phyloP scores from a whole-genome alignment of 106 monocot species.

The Platanthera guangdongensis region DNA sequence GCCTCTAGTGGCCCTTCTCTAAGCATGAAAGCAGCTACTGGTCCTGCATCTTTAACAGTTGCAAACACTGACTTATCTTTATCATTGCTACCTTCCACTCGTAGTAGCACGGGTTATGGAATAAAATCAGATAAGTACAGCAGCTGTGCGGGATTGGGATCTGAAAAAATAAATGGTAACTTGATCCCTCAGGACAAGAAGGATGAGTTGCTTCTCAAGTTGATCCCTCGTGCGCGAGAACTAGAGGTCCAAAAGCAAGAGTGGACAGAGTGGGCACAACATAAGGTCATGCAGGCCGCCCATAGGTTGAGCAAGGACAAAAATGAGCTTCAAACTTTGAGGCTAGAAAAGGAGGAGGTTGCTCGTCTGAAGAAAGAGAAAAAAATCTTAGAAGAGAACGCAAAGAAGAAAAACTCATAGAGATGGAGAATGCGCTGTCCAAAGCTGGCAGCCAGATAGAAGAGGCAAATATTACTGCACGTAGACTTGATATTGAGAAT shows the following conservation, averaged over 20 bases:
- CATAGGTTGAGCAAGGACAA: conserved; percentile 64
- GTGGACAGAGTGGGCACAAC: conserved; percentile 83
- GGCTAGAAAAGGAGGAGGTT: conserved; percentile 72
- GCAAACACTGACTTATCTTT: conserved; percentile 67
- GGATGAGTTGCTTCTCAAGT: conserved; percentile 50
- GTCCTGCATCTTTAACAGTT: conserved; percentile 14
- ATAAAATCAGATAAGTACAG: not conserved
- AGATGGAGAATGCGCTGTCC: conserved; percentile 73
- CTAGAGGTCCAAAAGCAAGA: conserved; percentile 60
- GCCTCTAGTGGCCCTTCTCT: conserved; percentile 9
- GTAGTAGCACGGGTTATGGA: conserved; percentile 9
- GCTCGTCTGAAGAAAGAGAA: conserved; percentile 67
- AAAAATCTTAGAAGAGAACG: conserved; percentile 60
- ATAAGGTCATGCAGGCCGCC: conserved; percentile 81
- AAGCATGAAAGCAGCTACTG: conserved; percentile 7
- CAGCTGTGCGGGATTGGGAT: conserved; percentile 3
- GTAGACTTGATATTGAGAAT: conserved; percentile 55
- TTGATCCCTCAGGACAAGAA: conserved; percentile 49
- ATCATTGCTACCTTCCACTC: conserved; percentile 42
- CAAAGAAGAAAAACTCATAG: conserved; percentile 62
- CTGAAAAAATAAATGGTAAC: conserved; percentile 18
- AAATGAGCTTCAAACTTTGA: conserved; percentile 55
- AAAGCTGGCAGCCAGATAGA: conserved; percentile 55
- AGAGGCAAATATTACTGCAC: conserved; percentile 36
- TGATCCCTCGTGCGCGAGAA: conserved; percentile 39